Conservation (phyloP, 2,329 filamentous ascomycete genomes). For the Pleomassaria siparia region DNA sequence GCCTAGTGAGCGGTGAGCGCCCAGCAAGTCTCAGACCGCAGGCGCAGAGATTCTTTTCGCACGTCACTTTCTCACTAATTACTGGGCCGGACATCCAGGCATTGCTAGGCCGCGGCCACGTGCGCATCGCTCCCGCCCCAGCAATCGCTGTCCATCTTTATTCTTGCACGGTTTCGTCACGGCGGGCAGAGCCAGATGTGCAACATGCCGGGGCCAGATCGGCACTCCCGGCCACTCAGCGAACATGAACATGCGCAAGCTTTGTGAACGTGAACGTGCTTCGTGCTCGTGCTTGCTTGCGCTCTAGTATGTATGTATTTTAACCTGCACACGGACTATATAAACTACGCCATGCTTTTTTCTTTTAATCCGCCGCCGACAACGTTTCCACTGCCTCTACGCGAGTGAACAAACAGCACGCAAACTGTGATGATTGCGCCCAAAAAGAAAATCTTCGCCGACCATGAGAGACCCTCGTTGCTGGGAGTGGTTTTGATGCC, state of each 20-base stretch:
- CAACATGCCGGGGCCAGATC: background rate
- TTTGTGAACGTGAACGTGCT: slow-evolving; percentile 17
- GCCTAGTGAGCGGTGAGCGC: too few species aligned
- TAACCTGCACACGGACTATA: slow-evolving; percentile 10
- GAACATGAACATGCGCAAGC: too few species aligned
- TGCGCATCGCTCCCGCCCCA: background rate
- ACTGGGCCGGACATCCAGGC: background rate
- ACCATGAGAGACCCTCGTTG: slow-evolving; percentile 44
- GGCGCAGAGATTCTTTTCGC: background rate
- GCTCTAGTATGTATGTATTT: slow-evolving; percentile 7
- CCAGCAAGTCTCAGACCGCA: background rate
- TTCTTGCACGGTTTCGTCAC: background rate
- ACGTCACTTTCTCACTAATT: slow-evolving; percentile 1
- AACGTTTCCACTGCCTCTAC: slow-evolving; percentile 21
- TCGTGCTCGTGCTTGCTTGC: slow-evolving; percentile 5
- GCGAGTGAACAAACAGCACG: slow-evolving; percentile 43
- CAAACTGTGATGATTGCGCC: slow-evolving; percentile 48
- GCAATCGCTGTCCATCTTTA: background rate
- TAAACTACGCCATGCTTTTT: slow-evolving; percentile 45
- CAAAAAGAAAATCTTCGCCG: slow-evolving; percentile 50
- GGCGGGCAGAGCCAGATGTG: background rate
- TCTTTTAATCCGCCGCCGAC: slow-evolving; percentile 30
- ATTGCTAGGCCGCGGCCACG: background rate
- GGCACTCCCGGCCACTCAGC: background rate
- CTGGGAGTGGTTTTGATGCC: slow-evolving; percentile 17